Evolutionary conservation across 306 rosid species (phyloP).

Genomic region (Hylodesmum podocarpum): DNA sequence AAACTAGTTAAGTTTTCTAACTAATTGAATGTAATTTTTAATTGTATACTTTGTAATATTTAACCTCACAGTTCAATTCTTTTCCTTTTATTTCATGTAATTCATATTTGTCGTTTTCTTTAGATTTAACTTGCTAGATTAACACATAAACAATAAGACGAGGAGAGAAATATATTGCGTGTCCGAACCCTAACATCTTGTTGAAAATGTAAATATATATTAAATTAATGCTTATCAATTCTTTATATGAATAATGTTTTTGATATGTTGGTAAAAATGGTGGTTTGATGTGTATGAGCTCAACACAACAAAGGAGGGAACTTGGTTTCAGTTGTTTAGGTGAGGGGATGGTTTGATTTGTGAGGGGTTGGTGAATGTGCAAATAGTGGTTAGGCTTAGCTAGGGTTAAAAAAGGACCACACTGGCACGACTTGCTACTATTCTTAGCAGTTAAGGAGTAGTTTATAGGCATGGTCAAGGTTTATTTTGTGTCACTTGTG

Average conservation of each 20-base stretch:
- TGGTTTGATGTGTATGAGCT: neutral
- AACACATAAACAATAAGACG: too few relatives aligned
- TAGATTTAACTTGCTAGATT: too few relatives aligned
- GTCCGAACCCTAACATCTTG: too few relatives aligned
- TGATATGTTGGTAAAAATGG: neutral
- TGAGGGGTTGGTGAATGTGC: neutral
- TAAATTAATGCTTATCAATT: neutral
- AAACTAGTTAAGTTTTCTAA: neutral
- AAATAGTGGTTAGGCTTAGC: neutral
- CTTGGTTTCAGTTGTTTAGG: neutral
- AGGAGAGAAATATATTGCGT: too few relatives aligned
- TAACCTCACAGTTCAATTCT: too few relatives aligned
- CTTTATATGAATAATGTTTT: neutral
- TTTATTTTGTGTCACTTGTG: neutral
- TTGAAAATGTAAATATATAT: too few relatives aligned
- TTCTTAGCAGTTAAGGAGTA: neutral
- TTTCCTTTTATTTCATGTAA: too few relatives aligned
- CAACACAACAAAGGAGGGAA: neutral
- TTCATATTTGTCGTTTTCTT: neutral
- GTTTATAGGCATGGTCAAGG: neutral
- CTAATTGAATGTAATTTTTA: too few relatives aligned
- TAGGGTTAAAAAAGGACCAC: neutral
- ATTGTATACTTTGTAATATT: too few relatives aligned
- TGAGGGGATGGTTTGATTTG: neutral
- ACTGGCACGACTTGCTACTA: neutral